These are phyloP conservation scores for Penicillium longicatenatum DNA, from an alignment of 495 filamentous ascomycete genomes.

Conservation along the genomic window DNA sequence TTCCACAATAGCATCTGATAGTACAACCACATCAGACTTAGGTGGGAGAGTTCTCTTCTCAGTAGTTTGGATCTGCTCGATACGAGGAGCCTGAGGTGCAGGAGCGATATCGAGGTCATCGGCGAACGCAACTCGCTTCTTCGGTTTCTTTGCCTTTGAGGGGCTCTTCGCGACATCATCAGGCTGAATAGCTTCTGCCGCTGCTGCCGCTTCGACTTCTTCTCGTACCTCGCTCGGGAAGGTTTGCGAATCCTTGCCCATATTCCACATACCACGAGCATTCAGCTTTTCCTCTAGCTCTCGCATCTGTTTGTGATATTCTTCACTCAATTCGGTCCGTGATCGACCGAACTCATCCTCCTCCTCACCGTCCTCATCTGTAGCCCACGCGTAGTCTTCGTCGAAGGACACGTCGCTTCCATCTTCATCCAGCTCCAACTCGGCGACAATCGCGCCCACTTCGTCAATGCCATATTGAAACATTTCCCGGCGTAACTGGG, in stretches of 20 bases:
- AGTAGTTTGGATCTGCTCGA: conserved; percentile 12
- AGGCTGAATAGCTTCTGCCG: conserved; percentile 19
- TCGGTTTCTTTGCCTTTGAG: conserved; percentile 35
- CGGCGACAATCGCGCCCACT: conserved; percentile 88
- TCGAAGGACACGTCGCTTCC: conserved; percentile 60
- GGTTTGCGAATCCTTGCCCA: conserved; percentile 45
- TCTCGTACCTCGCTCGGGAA: conserved; percentile 38
- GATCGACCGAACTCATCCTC: conserved; percentile 73
- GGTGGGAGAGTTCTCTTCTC: conserved; percentile 36
- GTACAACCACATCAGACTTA: conserved; percentile 35
- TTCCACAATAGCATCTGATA: conserved; percentile 53
- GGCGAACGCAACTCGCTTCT: conserved; percentile 82
- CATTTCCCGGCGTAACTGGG: conserved; percentile 84
- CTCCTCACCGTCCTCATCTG: conserved; percentile 60
- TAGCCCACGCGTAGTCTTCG: conserved; percentile 51
- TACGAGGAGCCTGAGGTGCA: conserved; percentile 22
- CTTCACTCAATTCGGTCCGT: conserved; percentile 61
- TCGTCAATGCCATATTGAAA: conserved; percentile 83
- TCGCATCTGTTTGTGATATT: conserved; percentile 77
- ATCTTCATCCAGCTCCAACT: conserved; percentile 80
- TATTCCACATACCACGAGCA: conserved; percentile 54
- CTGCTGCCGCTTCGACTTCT: conserved; percentile 30
- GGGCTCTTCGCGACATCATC: conserved; percentile 11
- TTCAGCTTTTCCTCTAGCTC: conserved; percentile 77
- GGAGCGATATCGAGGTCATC: conserved; percentile 72